Evolutionary conservation across 179 eudicot species (phyloP), one percentile per base, ranked within the genome.

Genomic region (Pouteria campechiana): DNA sequence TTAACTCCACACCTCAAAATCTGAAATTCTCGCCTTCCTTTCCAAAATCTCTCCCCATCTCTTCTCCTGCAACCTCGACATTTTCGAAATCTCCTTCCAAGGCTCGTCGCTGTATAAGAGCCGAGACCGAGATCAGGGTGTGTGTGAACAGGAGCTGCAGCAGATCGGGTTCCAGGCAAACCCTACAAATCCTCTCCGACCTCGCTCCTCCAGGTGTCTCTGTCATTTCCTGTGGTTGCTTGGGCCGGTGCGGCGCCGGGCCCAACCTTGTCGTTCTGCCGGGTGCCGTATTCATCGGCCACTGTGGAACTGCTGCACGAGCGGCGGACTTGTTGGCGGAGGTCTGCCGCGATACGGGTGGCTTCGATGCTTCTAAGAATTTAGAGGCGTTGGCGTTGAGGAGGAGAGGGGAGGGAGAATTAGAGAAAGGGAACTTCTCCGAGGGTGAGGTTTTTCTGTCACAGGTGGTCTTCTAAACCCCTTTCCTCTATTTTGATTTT

Each of bases 181-280:
- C 54, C 49, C 70, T 76, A 13, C 74, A 75, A 17, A 64, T 65
- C 4, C 71, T 86, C 17, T 32, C 76, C n/a, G 85, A 73, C 15
- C 66, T 86, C 17, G 58, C 96, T 1, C 85, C 95, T 3, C 69
- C 89, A 0, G 24, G 52, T 32, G 72, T 76, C 28, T 32, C 78
- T 18, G 78, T 82, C 41, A 73, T 37, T 7, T 50, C 84, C 7
- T 81, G 82, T 12, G 88, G 88, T 4, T 85, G 95, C 49, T 50
- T 85, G 25, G 82, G 85, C 22, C 73, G 78, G 14, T 86, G 95
- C 25, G 95, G 95, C 9, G 42, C 65, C 1, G 95, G 95, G 0
- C 95, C 95, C 14, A 86, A 78, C 54, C 57, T 76, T 7, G 88
- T 86, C 0, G 65, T 70, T 7, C 71, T 86, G 24, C 93, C 95